Conservation (phyloP, 2,329 filamentous ascomycete species). For the Arthrinium phaeospermum region DNA sequence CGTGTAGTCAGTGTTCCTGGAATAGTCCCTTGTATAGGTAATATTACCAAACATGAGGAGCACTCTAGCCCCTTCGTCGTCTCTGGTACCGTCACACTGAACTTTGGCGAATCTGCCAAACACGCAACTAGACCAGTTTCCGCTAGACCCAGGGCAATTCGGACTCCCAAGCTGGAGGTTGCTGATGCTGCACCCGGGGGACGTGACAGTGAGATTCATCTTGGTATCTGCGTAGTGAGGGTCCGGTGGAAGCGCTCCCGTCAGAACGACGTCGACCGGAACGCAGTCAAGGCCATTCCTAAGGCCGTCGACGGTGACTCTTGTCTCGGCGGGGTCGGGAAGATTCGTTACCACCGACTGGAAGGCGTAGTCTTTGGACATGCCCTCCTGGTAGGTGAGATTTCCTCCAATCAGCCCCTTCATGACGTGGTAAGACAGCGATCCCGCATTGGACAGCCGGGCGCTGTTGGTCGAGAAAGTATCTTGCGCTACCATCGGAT, state of each 20-base stretch:
- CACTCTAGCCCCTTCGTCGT: neutral
- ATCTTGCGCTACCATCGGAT: neutral
- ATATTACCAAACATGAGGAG: slow-evolving; percentile 11
- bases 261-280: neutral
- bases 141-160: too few relatives aligned
- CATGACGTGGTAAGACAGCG: slow-evolving; percentile 12
- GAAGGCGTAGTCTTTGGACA: slow-evolving; percentile 16
- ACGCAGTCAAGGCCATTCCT: slow-evolving; percentile 10
- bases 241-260: neutral
- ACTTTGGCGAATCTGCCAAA: neutral
- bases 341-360: slow-evolving; percentile 2
- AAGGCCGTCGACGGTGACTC: neutral
- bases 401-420: neutral
- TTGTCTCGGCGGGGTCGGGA: neutral
- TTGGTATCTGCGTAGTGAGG: neutral
- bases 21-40: slow-evolving; percentile 2
- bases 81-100: neutral
- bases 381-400: slow-evolving; percentile 10
- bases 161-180: neutral
- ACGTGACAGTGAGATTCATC: neutral
- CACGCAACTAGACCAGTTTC: neutral
- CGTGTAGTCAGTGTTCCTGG: slow-evolving; percentile 10
- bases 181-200: neutral
- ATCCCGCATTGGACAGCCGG: slow-evolving; percentile 1
- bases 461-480: neutral